Evolutionary conservation across 2,329 filamentous ascomycete genomes (phyloP).

Genomic region (Aureobasidium namibiae): DNA sequence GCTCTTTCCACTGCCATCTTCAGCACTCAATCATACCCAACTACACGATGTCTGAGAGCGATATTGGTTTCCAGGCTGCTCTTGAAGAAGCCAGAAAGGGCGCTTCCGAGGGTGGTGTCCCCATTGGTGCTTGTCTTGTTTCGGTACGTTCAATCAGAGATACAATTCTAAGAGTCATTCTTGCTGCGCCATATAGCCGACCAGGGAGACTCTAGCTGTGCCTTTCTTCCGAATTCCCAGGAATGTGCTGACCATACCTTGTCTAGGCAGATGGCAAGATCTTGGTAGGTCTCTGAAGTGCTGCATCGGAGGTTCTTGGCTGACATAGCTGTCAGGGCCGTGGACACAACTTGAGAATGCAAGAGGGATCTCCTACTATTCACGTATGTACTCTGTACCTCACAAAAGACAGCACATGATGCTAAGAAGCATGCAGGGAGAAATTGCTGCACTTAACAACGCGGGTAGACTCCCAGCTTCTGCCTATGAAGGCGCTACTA

Average conservation of each 20-base stretch:
- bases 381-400: conserved; percentile 45
- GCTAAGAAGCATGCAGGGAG: conserved; percentile 42
- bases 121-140: conserved; percentile 53
- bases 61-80: conserved; percentile 47
- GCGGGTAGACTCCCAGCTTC: conserved; percentile 63
- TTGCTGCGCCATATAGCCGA: conserved; percentile 26
- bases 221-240: neutral
- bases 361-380: conserved; percentile 61
- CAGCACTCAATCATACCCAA: neutral
- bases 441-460: conserved; percentile 68
- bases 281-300: conserved; percentile 28
- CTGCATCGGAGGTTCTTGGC: neutral
- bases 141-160: neutral
- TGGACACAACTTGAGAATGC: conserved; percentile 69
- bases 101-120: conserved; percentile 35
- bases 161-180: neutral
- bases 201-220: neutral
- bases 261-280: conserved; percentile 54
- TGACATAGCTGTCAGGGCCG: conserved; percentile 35
- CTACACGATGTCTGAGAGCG: conserved; percentile 15
- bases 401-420: neutral
- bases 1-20: neutral
- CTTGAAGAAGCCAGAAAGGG: conserved; percentile 50
- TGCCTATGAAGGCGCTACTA: conserved; percentile 52
- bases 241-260: neutral